Evolutionary conservation across 2,329 filamentous ascomycete species (phyloP).

Genomic region (Phoma sp.): DNA sequence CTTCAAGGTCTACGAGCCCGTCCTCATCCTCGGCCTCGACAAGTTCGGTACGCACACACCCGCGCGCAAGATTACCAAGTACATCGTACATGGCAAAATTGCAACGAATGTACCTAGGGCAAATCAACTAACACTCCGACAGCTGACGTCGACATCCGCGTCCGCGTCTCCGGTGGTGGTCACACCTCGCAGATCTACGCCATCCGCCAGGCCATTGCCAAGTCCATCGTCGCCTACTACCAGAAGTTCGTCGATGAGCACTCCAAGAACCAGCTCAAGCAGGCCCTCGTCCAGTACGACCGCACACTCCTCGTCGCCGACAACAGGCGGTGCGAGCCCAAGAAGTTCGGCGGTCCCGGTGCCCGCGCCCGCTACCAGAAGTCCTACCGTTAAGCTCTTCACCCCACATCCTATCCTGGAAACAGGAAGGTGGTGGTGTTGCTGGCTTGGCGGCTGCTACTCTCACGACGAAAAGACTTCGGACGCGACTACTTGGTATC

Average conservation of each 20-base stretch:
- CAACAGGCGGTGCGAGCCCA: constrained; percentile 98
- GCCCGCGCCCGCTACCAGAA: constrained; percentile 98
- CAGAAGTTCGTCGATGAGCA: constrained; percentile 99
- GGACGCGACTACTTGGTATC: neutral
- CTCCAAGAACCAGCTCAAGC: constrained; percentile 99
- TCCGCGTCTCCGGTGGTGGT: constrained; percentile 95
- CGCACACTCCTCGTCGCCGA: constrained; percentile 97
- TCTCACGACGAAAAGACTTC: too few species aligned
- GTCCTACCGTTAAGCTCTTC: constrained; percentile 86
- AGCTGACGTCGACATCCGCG: constrained; percentile 92
- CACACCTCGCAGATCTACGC: constrained; percentile 98
- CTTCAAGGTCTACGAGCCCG: constrained; percentile 99
- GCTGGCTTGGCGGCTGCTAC: neutral
- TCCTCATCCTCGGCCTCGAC: constrained; percentile 95
- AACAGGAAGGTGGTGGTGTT: neutral
- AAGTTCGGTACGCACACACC: constrained; percentile 71
- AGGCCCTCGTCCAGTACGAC: constrained; percentile 94
- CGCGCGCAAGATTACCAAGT: neutral
- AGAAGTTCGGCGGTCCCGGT: constrained; percentile 96
- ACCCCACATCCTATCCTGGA: neutral
- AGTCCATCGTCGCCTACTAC: constrained; percentile 97
- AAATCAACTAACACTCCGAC: constrained; percentile 20
- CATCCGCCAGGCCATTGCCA: constrained; percentile 98
- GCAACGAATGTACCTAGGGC: neutral
- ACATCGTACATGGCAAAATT: neutral